Conservation (phyloP, 768 basidiomycete genomes). For the Boletus sensibilis region DNA sequence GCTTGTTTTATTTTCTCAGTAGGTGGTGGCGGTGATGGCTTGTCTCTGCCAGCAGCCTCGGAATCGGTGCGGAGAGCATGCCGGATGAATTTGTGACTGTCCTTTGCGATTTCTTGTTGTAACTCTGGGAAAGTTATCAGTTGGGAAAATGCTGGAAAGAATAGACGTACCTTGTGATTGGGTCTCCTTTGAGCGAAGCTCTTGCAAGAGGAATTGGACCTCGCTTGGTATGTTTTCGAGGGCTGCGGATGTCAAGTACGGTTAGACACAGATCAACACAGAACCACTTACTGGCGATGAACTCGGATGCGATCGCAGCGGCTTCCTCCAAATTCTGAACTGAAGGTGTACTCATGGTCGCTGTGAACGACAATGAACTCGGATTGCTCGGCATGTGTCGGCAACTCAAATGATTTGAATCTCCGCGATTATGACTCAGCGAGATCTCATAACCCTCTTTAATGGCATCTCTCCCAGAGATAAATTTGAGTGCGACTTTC, state of each 20-base stretch:
- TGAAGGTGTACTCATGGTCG: constrained; percentile 33
- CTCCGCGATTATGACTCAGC: constrained; percentile 27
- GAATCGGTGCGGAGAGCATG: constrained; percentile 37
- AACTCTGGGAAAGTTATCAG: constrained; percentile 32
- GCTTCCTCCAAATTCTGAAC: constrained; percentile 47
- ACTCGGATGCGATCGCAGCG: constrained; percentile 48
- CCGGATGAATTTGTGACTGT: constrained; percentile 44
- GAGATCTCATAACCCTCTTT: not conserved
- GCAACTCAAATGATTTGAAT: constrained; percentile 15
- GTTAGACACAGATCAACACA: not conserved
- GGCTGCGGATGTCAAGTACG: constrained; percentile 27
- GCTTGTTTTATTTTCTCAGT: constrained; percentile 31
- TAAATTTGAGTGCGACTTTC: not conserved
- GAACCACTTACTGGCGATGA: constrained; percentile 43
- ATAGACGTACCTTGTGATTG: constrained; percentile 39
- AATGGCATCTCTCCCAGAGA: not conserved
- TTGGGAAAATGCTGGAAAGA: not conserved
- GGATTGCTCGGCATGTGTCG: constrained; percentile 10
- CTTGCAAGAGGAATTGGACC: constrained; percentile 46
- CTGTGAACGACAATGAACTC: not conserved
- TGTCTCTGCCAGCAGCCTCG: constrained; percentile 30
- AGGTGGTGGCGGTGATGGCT: constrained; percentile 30
- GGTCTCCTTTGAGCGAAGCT: constrained; percentile 45
- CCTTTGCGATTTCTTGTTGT: constrained; percentile 44
- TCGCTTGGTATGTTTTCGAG: constrained; percentile 52